Percentiles rank a stretch among this genome's conserved stretches.
These are phyloP conservation scores for Rasamsonia emersonii DNA, from an alignment of 2,329 filamentous ascomycete genomes.

Conservation along the genomic window DNA sequence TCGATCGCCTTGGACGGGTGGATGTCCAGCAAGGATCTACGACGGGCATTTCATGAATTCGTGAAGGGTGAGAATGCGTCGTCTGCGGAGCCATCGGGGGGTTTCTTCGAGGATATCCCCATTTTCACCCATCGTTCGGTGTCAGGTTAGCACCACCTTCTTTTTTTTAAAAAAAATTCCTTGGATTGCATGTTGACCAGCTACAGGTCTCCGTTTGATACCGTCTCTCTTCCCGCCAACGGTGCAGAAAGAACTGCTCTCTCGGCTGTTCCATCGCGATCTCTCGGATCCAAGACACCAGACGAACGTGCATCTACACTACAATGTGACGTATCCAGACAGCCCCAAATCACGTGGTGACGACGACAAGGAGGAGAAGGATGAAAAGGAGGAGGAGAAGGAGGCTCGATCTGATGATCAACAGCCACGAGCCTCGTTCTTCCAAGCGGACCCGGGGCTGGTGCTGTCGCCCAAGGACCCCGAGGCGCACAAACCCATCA, in stretches of 20 bases:
- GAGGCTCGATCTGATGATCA: too few relatives aligned
- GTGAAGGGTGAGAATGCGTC: conserved; percentile 10
- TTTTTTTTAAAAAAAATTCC: conserved; percentile 1
- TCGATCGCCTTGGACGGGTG: conserved; percentile 20
- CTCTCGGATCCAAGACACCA: conserved; percentile 64
- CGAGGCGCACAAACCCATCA: conserved; percentile 63
- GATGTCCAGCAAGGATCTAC: conserved; percentile 20
- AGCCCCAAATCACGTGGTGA: too few relatives aligned
- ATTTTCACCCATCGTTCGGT: conserved; percentile 27
- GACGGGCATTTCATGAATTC: conserved; percentile 24
- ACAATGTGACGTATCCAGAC: conserved; percentile 56
- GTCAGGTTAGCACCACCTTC: conserved; percentile 25
- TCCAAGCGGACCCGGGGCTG: conserved; percentile 40
- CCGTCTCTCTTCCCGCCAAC: conserved; percentile 63
- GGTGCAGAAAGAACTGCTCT: conserved; percentile 62
- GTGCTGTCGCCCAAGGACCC: conserved; percentile 56
- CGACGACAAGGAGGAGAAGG: too few relatives aligned
- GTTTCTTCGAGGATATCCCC: conserved; percentile 20
- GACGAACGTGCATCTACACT: conserved; percentile 86
- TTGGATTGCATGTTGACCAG: conserved; percentile 14
- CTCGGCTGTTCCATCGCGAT: conserved; percentile 67
- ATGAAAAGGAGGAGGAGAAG: too few relatives aligned
- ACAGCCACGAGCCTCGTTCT: conserved; percentile 37
- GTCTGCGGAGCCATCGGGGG: conserved; percentile 9
- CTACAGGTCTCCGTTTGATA: conserved; percentile 65